These are phyloP conservation scores for Lipomyces mesembrius DNA, from an alignment of 805 yeast genomes.

Conservation along the genomic window DNA sequence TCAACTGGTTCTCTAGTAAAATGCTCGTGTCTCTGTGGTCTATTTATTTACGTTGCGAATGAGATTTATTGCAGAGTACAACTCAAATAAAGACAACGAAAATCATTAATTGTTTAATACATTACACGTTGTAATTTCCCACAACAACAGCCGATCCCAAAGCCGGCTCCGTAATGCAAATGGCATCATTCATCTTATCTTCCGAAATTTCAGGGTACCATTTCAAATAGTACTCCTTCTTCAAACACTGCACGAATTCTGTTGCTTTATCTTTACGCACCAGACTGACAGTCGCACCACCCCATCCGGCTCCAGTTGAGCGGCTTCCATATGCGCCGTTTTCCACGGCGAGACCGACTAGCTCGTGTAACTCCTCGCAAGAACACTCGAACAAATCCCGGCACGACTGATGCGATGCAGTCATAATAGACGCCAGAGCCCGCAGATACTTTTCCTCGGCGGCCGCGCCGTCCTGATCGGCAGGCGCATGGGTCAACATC, in stretches of 20 bases:
- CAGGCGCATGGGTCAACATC: conserved; percentile 45
- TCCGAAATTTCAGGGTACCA: conserved; percentile 56
- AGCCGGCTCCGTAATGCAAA: conserved; percentile 61
- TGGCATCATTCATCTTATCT: conserved; percentile 55
- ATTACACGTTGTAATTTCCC: neutral
- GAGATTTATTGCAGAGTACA: too few relatives aligned
- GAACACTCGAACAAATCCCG: conserved; percentile 58
- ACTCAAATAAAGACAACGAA: neutral
- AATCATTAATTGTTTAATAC: neutral
- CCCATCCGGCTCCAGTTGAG: conserved; percentile 82
- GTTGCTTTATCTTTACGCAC: conserved; percentile 50
- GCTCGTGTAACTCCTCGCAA: conserved; percentile 56
- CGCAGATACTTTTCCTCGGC: conserved; percentile 46
- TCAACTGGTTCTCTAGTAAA: too few relatives aligned
- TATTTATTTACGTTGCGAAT: too few relatives aligned
- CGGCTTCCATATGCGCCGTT: conserved; percentile 70
- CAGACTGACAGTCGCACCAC: conserved; percentile 73
- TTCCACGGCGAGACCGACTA: conserved; percentile 58
- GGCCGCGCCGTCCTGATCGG: conserved; percentile 9
- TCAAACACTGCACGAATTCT: conserved; percentile 51
- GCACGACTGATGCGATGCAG: conserved; percentile 62
- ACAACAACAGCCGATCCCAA: conserved; percentile 51
- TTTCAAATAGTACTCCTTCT: conserved; percentile 56
- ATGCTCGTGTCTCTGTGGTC: too few relatives aligned
- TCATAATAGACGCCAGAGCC: conserved; percentile 60